phyloP scores from a whole-genome alignment of 345 rosid genomes.

The Camelina sativa region DNA sequence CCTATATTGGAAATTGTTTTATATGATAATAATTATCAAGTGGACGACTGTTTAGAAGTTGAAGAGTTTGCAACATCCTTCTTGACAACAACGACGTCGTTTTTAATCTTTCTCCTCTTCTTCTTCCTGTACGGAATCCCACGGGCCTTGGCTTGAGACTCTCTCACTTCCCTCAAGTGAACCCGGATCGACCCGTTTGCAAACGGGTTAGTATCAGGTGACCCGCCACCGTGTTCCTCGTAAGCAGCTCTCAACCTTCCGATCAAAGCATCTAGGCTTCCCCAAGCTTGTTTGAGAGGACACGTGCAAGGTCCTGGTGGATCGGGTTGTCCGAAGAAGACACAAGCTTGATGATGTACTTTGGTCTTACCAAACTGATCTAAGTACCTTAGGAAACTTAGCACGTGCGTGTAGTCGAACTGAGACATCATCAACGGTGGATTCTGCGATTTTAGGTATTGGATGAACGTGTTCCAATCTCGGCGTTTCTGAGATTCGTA shows the following conservation, averaged over 20 bases:
- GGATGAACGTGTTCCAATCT: constrained; percentile 94
- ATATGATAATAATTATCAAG: constrained; percentile 25
- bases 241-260: constrained; percentile 87
- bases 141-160: constrained; percentile 83
- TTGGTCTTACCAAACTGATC: constrained; percentile 97
- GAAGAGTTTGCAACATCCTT: constrained; percentile 44
- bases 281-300: constrained; percentile 94
- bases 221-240: constrained; percentile 78
- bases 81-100: constrained; percentile 39
- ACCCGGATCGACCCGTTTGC: constrained; percentile 74
- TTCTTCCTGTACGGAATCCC: constrained; percentile 94
- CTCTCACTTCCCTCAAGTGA: constrained; percentile 82
- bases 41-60: constrained; percentile 34
- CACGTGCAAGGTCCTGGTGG: constrained; percentile 86
- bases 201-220: constrained; percentile 83
- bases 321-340: constrained; percentile 79
- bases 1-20: constrained; percentile 34
- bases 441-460: constrained; percentile 78
- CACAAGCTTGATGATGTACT: constrained; percentile 84
- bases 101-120: constrained; percentile 60
- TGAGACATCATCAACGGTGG: constrained; percentile 79
- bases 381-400: constrained; percentile 79
- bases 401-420: constrained; percentile 76
- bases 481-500: constrained; percentile 91
- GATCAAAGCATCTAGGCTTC: constrained; percentile 89